Evolutionary conservation across 371 early-diverging fungal species (phyloP), one percentile per base, ranked within the genome.

Genomic region (Syncephalis fuscata): DNA sequence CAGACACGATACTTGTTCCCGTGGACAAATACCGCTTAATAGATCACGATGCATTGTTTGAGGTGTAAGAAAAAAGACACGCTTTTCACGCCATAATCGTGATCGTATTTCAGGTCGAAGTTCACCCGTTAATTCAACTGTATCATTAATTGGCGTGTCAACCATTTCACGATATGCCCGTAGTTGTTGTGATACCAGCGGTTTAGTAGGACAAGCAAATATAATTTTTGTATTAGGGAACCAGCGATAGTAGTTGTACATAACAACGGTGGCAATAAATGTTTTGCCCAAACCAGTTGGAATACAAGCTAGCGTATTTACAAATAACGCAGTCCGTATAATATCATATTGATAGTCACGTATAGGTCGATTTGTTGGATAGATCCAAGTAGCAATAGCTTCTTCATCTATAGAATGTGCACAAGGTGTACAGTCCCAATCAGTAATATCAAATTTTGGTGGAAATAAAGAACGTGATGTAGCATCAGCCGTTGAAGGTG

Each of bases 211-310:
- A 0, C 85, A 86, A 74, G 91, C 76, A 52, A 95, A 95, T n/a
- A 95, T 66, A 15, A 92, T 75, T 46, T 85, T 80, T 2, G 81
- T 72, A 26, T 78, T 58, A 0, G 96, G 92, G 56, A 95, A 93
- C 96, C 96, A 95, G 2, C 91, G 81, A 56, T 72, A 85, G 55
- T 76, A 88, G 58, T 92, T 92, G 45, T 64, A 84, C 91, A 95
- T 93, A 9, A 92, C 85, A 0, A 95, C 96, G 0, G 91, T 89
- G 0, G 96, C 96, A 55, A 95, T 88, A 53, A 92, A 82, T 0
- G 96, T 95, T 59, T 95, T 95, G 24, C 96, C 96, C 44, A 93
- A 68, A 37, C 96, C 87, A 0, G 88, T 88, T 0, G 88, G 88
- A 17, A 95, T 67, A 2, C 87, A 81, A 0, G 92, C 92, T 19